Percentiles rank a stretch among this genome's conserved stretches.
phyloP scores from a whole-genome alignment of 2,329 filamentous ascomycete genomes.

The Sarocladiaceae sp. region DNA sequence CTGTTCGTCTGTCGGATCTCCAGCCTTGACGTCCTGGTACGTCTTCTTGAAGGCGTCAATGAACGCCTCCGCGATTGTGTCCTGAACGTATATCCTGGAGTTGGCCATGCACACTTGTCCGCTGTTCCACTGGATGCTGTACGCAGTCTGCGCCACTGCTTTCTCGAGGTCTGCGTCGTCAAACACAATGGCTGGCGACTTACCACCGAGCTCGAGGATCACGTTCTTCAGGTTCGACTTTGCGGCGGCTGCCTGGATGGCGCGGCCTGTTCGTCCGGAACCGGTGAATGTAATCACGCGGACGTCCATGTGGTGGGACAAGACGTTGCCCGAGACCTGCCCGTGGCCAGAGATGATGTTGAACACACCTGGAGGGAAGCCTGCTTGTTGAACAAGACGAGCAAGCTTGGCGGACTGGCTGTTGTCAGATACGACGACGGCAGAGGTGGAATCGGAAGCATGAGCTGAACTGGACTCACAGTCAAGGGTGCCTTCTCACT shows the following conservation, averaged over 20 bases:
- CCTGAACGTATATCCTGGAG: constrained; percentile 9
- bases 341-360: constrained; percentile 11
- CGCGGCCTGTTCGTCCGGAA: constrained; percentile 58
- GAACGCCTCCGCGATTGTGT: constrained; percentile 7
- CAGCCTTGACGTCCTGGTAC: constrained; percentile 24
- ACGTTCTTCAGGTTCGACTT: constrained; percentile 37
- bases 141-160: constrained; percentile 22
- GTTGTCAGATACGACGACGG: not conserved
- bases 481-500: constrained; percentile 48
- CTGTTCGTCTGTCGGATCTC: constrained; percentile 46
- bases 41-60: constrained; percentile 1
- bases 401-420: constrained; percentile 7
- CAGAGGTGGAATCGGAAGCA: too few species aligned
- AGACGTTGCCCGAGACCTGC: constrained; percentile 4
- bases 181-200: constrained; percentile 36
- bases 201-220: constrained; percentile 39
- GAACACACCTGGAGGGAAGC: constrained; percentile 11
- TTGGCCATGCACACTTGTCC: constrained; percentile 13
- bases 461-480: constrained; percentile 16
- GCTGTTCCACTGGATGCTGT: constrained; percentile 11
- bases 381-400: constrained; percentile 9
- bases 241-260: constrained; percentile 51
- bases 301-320: constrained; percentile 13
- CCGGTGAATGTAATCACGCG: constrained; percentile 63
- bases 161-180: constrained; percentile 40